A percentile compares a stretch with the other conserved stretches of the same genome.
Conservation (phyloP, 2,329 filamentous ascomycete species). For the Diaporthe capsici region DNA sequence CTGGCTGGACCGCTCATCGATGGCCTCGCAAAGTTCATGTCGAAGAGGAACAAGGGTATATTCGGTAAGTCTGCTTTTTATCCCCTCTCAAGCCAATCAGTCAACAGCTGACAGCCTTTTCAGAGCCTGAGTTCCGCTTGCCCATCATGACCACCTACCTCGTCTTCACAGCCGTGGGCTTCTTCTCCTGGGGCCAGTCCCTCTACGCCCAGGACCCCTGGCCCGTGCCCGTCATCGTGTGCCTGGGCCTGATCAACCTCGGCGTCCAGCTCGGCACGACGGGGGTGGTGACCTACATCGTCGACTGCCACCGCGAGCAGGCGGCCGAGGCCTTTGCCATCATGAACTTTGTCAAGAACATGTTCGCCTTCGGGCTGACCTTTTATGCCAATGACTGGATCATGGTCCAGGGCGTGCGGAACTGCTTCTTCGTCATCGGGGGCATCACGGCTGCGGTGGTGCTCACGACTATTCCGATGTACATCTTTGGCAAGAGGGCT, state of each 20-base stretch:
- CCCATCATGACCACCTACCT: constrained; percentile 54
- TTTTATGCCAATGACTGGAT: constrained; percentile 58
- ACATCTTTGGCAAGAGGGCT: constrained; percentile 46
- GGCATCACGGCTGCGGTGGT: constrained; percentile 52
- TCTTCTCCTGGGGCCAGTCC: constrained; percentile 52
- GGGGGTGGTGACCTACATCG: constrained; percentile 54
- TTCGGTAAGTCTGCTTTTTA: constrained; percentile 46
- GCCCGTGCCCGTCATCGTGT: constrained; percentile 52
- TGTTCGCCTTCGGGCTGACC: constrained; percentile 55
- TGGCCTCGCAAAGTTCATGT: constrained; percentile 51
- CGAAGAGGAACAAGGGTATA: constrained; percentile 52
- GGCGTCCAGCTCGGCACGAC: constrained; percentile 56
- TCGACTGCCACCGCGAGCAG: constrained; percentile 55
- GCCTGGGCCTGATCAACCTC: constrained; percentile 50
- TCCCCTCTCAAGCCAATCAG: not conserved
- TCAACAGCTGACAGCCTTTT: no score
- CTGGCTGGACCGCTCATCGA: constrained; percentile 53
- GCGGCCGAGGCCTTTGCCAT: constrained; percentile 55
- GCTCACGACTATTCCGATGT: constrained; percentile 52
- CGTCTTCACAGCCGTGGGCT: constrained; percentile 53
- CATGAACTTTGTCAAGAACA: constrained; percentile 57
- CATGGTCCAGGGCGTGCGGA: constrained; percentile 52
- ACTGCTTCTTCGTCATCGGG: constrained; percentile 55
- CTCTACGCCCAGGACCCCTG: constrained; percentile 46
- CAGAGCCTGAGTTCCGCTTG: constrained; percentile 56